Percentiles rank a stretch among this genome's conserved stretches.
Evolutionary conservation across 2,329 filamentous ascomycete genomes (phyloP).

Genomic region (Cordyceps cicadae): DNA sequence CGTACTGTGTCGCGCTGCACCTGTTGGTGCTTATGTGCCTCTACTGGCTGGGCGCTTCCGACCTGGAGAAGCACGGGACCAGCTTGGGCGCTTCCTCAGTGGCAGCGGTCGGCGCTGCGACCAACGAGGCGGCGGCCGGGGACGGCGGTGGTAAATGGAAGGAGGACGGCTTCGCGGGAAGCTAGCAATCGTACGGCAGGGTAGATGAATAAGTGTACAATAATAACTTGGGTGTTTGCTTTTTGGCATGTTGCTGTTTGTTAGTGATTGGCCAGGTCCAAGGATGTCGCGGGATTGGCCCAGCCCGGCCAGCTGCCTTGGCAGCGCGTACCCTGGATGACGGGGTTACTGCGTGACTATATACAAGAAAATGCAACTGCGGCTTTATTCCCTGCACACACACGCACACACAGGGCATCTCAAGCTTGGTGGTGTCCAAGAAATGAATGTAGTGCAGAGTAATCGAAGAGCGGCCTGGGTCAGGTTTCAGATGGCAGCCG

Average conservation of each 20-base stretch:
- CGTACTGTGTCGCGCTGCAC: conserved; percentile 84
- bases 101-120: conserved; percentile 37
- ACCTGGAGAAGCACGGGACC: conserved; percentile 54
- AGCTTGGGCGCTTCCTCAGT: conserved; percentile 43
- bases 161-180: conserved; percentile 49
- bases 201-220: neutral
- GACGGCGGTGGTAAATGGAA: conserved; percentile 52
- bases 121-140: conserved; percentile 25
- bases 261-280: neutral
- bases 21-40: conserved; percentile 78
- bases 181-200: conserved; percentile 10
- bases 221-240: neutral
- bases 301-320: neutral
- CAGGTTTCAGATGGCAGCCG: too few species aligned
- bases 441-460: neutral
- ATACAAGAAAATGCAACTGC: neutral
- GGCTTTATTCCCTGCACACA: neutral
- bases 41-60: conserved; percentile 69
- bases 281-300: neutral
- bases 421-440: neutral
- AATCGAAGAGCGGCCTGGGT: neutral
- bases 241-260: neutral
- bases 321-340: conserved; percentile 2
- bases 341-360: neutral
- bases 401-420: neutral